These are phyloP conservation scores for Globisporangium okanoganense DNA, from an alignment of 352 stramenopile genomes.

Conservation along the genomic window DNA sequence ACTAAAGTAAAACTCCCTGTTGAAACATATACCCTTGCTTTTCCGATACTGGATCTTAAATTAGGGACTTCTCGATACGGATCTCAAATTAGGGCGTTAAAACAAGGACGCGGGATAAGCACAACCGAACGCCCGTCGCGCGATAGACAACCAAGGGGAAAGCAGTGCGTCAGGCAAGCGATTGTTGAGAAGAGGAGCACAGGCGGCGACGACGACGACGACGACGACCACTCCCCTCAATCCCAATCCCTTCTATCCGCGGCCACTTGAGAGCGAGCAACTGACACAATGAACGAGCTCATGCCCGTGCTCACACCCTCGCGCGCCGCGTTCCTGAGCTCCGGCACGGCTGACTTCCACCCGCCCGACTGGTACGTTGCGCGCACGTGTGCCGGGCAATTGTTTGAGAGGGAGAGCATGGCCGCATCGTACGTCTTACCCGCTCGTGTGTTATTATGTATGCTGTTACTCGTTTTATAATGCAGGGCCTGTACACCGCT, in stretches of 20 bases:
- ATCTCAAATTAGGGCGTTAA: no score
- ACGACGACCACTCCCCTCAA: neutral
- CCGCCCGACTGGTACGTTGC: constrained; percentile 60
- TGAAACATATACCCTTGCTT: neutral
- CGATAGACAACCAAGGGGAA: constrained; percentile 2
- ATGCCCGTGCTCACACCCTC: constrained; percentile 42
- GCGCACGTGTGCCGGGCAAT: neutral
- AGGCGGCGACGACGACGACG: neutral
- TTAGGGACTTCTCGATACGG: neutral
- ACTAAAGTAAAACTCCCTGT: neutral
- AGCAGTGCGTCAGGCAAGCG: constrained; percentile 6
- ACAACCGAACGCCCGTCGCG: neutral
- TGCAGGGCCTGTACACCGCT: constrained; percentile 60
- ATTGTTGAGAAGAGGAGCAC: constrained; percentile 2
- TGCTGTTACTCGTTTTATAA: neutral
- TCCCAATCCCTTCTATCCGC: neutral
- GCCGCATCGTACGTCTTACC: neutral
- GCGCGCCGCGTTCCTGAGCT: constrained; percentile 75
- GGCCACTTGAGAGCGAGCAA: constrained; percentile 2
- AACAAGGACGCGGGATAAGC: neutral
- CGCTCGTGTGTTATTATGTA: neutral
- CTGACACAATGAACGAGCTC: constrained; percentile 15
- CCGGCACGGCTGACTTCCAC: constrained; percentile 71
- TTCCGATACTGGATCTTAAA: neutral
- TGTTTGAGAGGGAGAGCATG: neutral